Conservation (phyloP, 2,329 filamentous ascomycete genomes). For the Botrytis porri region DNA sequence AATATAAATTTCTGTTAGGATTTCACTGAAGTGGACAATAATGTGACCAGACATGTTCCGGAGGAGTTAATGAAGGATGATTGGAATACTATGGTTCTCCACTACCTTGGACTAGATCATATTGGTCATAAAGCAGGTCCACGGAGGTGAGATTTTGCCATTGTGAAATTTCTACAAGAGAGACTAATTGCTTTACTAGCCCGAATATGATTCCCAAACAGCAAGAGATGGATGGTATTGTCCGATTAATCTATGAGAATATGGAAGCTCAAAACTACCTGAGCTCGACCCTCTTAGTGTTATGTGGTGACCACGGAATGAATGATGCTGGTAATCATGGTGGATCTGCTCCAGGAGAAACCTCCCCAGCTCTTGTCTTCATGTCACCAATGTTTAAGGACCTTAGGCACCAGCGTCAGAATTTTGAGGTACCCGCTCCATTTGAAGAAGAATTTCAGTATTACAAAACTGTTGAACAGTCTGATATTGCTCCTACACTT, state of each 20-base stretch:
- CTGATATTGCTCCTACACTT: constrained; percentile 86
- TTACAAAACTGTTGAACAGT: constrained; percentile 85
- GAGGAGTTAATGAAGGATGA: constrained; percentile 72
- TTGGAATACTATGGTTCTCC: constrained; percentile 91
- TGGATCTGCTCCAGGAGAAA: constrained; percentile 89
- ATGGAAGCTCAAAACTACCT: constrained; percentile 71
- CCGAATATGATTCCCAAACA: constrained; percentile 93
- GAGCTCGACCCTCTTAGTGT: constrained; percentile 72
- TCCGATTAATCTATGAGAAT: constrained; percentile 70
- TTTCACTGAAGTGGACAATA: constrained; percentile 96
- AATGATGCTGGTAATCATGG: constrained; percentile 97
- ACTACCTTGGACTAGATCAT: constrained; percentile 94
- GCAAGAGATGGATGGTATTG: constrained; percentile 84
- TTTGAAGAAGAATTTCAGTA: constrained; percentile 73
- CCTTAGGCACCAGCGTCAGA: constrained; percentile 55
- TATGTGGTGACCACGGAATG: constrained; percentile 98
- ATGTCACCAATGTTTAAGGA: constrained; percentile 82
- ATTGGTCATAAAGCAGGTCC: constrained; percentile 97
- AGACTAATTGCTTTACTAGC: constrained; percentile 45
- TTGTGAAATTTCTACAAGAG: not conserved
- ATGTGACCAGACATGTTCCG: constrained; percentile 88
- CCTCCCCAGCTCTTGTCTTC: constrained; percentile 88
- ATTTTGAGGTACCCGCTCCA: constrained; percentile 50
- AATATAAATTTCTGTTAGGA: constrained; percentile 56
- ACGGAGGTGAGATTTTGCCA: constrained; percentile 54